Base-by-base conservation (phyloP, 306 rosid species). In the Vigna reflexopilosa region DNA sequence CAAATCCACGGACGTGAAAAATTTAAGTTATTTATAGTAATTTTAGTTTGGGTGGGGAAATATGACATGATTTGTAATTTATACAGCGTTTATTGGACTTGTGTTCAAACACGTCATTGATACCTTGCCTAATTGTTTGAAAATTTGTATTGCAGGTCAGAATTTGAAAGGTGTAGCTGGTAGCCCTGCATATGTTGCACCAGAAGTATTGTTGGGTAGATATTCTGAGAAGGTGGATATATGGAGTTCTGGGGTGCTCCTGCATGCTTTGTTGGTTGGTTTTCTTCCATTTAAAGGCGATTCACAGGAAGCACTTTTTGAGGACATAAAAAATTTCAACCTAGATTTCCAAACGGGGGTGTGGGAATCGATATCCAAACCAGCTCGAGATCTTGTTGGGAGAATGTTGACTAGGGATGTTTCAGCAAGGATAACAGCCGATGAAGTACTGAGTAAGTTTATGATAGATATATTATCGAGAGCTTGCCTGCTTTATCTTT, bases 241-340 rank as follows among this genome's bases (percentile, higher is more conserved):
- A 75, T 91, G 93, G 97, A 89, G 97, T 88, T 90, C 92, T 49
- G 97, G 94, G 40, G 92, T 91, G 52, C 90, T 91, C 78, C 81
- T 91, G 52, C 91, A 91, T 38, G 91, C 85, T 5, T 85, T 89
- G 66, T 83, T 91, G 81, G 91, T 86, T 65, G 93, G 94, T 44
- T 14, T 47, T 66, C 92, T 91, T 85, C 97, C 94, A 28, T 91
- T 89, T 63, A 86, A 86, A 82, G 92, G 94, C 6, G 90, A 91
- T 71, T 86, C 92, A 13, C 52, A 83, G 19, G 90, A 86, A 80
- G 81, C 86, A 12, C 87, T 91, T 76, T 75, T 49, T 47, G 73
- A 68, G 40, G 73, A 49, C 11, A 47, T 68, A 45, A 68, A 68
- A 55, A 68, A 68, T 68, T 57, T 22, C 24, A 68, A 68, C 7